Percentiles rank a stretch among this genome's conserved stretches.
Conservation (phyloP, 192 early-diverging fungal genomes). For the Coemansia sp. region DNA sequence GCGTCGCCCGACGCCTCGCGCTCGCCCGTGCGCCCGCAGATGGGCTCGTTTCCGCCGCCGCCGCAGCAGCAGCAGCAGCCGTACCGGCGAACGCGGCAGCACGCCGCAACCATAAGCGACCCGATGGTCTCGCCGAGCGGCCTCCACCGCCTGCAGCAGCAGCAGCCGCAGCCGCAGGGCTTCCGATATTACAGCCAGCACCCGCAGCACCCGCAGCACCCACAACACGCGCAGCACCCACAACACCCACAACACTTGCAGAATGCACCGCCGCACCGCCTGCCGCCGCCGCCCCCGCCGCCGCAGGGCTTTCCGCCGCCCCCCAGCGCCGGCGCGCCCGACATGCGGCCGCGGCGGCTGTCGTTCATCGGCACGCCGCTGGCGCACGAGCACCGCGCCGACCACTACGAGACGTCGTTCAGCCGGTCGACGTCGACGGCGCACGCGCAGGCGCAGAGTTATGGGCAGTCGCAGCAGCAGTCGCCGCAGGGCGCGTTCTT, state of each 20-base stretch:
- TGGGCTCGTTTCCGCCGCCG: constrained; percentile 1
- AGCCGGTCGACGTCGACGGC: constrained; percentile 45
- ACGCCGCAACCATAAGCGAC: constrained; percentile 55
- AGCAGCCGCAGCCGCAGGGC: constrained; percentile 26
- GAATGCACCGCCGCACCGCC: constrained; percentile 2
- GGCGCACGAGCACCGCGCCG: constrained; percentile 17
- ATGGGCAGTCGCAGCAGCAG: constrained; percentile 25
- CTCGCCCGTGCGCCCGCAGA: background rate
- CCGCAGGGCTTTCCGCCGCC: background rate
- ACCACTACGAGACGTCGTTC: constrained; percentile 54
- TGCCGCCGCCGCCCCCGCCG: background rate
- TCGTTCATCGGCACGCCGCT: constrained; percentile 38
- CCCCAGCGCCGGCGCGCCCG: constrained; percentile 11
- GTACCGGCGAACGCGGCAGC: constrained; percentile 41
- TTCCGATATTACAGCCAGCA: constrained; percentile 36
- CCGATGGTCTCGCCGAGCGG: constrained; percentile 29
- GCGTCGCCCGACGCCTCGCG: background rate
- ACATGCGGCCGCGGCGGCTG: constrained; percentile 38
- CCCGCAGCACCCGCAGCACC: constrained; percentile 22
- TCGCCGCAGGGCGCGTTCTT: constrained; percentile 36
- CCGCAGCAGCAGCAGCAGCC: constrained; percentile 5
- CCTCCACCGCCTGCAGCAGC: constrained; percentile 14
- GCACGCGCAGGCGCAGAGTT: background rate
- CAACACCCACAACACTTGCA: background rate
- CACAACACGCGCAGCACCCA: constrained; percentile 5